Evolutionary conservation across 352 stramenopile genomes (phyloP).

Genomic region (Phytophthora aleatoria): DNA sequence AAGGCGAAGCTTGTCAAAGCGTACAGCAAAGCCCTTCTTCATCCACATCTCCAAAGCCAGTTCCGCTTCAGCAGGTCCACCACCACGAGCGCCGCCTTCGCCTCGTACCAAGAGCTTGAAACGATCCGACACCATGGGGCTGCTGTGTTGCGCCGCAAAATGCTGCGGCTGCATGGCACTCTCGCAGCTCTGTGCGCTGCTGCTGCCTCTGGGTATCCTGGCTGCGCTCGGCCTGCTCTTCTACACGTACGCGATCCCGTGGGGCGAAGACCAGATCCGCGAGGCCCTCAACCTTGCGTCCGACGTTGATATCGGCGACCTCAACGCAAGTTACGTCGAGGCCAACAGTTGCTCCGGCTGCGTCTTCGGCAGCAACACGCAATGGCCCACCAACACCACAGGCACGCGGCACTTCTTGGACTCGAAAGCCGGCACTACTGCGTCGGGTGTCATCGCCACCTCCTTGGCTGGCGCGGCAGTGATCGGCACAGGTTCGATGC

Average conservation of each 20-base stretch:
- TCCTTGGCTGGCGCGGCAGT: slow-evolving; percentile 61
- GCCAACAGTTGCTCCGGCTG: slow-evolving; percentile 85
- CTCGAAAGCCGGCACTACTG: slow-evolving; percentile 61
- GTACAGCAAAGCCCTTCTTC: background rate
- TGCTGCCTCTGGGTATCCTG: slow-evolving; percentile 60
- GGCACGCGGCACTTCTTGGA: slow-evolving; percentile 77
- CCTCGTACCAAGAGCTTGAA: slow-evolving; percentile 5
- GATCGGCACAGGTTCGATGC: slow-evolving; percentile 63
- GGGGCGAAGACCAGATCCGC: slow-evolving; percentile 78
- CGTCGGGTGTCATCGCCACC: slow-evolving; percentile 69
- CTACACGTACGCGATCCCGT: slow-evolving; percentile 74
- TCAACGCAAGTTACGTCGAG: slow-evolving; percentile 53
- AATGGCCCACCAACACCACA: slow-evolving; percentile 81
- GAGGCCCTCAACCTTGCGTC: slow-evolving; percentile 48
- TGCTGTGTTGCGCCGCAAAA: slow-evolving; percentile 61
- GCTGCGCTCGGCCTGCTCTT: slow-evolving; percentile 62
- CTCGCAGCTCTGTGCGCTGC: slow-evolving; percentile 67
- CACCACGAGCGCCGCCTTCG: slow-evolving; percentile 16
- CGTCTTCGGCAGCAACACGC: slow-evolving; percentile 80
- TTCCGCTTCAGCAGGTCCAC: slow-evolving; percentile 28
- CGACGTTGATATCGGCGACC: slow-evolving; percentile 54
- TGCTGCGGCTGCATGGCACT: slow-evolving; percentile 81
- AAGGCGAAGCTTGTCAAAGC: slow-evolving; percentile 11
- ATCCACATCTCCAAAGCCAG: slow-evolving; percentile 15
- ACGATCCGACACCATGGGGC: slow-evolving; percentile 35